Base-by-base conservation (phyloP, 106 monocot genomes). In the Narthecium ossifragum region DNA sequence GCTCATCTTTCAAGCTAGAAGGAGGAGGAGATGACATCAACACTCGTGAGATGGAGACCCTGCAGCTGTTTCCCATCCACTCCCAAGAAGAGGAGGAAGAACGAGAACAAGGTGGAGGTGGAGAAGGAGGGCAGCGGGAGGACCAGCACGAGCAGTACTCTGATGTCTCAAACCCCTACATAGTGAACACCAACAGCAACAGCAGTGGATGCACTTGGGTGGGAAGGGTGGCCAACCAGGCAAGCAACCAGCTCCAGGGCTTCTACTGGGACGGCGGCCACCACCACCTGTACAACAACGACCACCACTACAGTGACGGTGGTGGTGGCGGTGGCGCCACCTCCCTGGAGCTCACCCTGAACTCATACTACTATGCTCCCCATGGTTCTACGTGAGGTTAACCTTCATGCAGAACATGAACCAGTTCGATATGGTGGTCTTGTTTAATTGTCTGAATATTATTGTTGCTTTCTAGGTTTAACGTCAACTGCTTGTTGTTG, bases 291-390 rank as follows among this genome's bases (percentile, higher is more conserved):
- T 51, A 50, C 26, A 46, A 75, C 25, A 25, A 24, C 41, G 26
- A 20, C 23, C 54, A 63, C 45, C 40, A 51, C 28, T 15, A 51
- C 63, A 51, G n/a, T n/a, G n/a, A n/a, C n/a, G n/a, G n/a, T n/a
- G n/a, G 34, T 55, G 22, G 34, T 43, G 13, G 34, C 60, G 22
- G 34, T 43, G 13, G 56, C 59, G 26, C 32, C 34, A 53, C 80
- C 8, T 88, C 82, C 7, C 57, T 93, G 78, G 93, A 93, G 69
- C 93, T 93, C 74, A 85, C 67, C 24, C 82, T 93, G 65, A 85
- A 75, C 70, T 93, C 88, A 57, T 88, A 70, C 74, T 72, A 23
- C 76, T 80, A 41, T 53, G 60, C 73, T 38, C 73, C 78, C 21
- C 75, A 60, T 10, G 75, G 75, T 31, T 80, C 83, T 39, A 73